Percentiles rank a stretch among this genome's conserved stretches.
phyloP scores from a whole-genome alignment of 192 early-diverging fungal genomes.

The Geranomyces variabilis region DNA sequence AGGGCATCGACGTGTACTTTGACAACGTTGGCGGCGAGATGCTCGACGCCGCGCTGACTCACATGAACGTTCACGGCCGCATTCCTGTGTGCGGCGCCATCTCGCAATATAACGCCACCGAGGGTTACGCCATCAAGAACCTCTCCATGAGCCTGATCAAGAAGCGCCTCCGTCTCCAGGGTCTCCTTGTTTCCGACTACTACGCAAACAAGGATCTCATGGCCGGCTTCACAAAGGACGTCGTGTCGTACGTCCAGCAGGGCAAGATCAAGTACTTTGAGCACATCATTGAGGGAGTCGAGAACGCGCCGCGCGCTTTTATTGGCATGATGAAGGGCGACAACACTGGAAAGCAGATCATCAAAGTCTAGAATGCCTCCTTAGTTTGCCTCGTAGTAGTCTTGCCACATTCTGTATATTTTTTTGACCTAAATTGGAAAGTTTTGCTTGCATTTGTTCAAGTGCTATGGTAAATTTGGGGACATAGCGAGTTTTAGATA shows the following conservation, averaged over 20 bases:
- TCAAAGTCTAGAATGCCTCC: constrained; percentile 48
- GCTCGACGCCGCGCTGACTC: constrained; percentile 70
- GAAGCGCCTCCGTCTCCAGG: constrained; percentile 63
- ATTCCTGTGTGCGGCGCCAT: constrained; percentile 77
- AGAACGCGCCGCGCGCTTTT: constrained; percentile 59
- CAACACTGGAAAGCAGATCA: constrained; percentile 52
- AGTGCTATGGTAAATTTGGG: too few species aligned
- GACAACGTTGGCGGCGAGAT: constrained; percentile 68
- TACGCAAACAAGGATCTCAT: constrained; percentile 56
- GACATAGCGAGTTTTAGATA: too few species aligned
- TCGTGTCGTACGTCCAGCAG: constrained; percentile 59
- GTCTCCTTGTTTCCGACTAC: constrained; percentile 67
- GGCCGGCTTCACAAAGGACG: constrained; percentile 45
- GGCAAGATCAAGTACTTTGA: constrained; percentile 66
- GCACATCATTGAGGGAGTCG: constrained; percentile 65
- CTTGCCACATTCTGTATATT: too few species aligned
- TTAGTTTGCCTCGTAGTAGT: too few species aligned
- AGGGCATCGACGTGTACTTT: constrained; percentile 75
- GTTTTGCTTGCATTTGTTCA: too few species aligned
- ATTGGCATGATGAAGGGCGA: constrained; percentile 49
- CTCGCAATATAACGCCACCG: constrained; percentile 64
- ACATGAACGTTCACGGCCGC: constrained; percentile 68
- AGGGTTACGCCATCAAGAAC: constrained; percentile 63
- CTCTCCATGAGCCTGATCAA: constrained; percentile 47
- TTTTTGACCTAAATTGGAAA: too few species aligned